phyloP scores from a whole-genome alignment of 176 grass and related monocot species.

The Zizania latifolia region DNA sequence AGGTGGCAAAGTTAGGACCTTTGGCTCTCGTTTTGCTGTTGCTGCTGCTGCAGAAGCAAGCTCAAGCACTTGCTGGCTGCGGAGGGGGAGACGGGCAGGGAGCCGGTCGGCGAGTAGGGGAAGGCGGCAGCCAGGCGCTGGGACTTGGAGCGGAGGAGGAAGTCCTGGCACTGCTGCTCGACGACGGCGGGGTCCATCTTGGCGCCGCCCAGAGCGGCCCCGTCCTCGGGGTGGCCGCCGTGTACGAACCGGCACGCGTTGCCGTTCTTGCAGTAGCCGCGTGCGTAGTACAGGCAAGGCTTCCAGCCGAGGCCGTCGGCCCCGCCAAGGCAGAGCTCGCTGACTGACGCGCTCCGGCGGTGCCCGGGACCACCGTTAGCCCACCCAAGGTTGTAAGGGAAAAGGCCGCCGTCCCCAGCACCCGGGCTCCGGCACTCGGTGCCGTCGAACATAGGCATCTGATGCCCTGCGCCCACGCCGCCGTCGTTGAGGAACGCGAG shows the following conservation, averaged over 20 bases:
- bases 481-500: conserved; percentile 65
- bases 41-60: conserved; percentile 81
- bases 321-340: conserved; percentile 69
- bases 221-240: conserved; percentile 57
- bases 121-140: conserved; percentile 61
- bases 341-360: conserved; percentile 74
- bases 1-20: conserved; percentile 39
- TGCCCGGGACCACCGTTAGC: conserved; percentile 41
- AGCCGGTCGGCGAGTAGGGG: conserved; percentile 78
- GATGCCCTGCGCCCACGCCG: neutral
- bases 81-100: conserved; percentile 62
- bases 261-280: conserved; percentile 97
- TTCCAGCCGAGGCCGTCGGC: conserved; percentile 60
- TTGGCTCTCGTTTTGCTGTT: conserved; percentile 90
- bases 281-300: conserved; percentile 86
- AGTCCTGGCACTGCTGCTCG: conserved; percentile 72
- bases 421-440: conserved; percentile 40
- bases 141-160: conserved; percentile 78
- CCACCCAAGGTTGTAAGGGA: conserved; percentile 34
- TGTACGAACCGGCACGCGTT: conserved; percentile 77
- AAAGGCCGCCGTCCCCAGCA: conserved; percentile 5
- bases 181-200: conserved; percentile 38
- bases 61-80: conserved; percentile 66
- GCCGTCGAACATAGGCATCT: conserved; percentile 34
- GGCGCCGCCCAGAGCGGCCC: neutral